Base-by-base conservation (phyloP, 345 rosid species). In the Noccaea bulbosa region DNA sequence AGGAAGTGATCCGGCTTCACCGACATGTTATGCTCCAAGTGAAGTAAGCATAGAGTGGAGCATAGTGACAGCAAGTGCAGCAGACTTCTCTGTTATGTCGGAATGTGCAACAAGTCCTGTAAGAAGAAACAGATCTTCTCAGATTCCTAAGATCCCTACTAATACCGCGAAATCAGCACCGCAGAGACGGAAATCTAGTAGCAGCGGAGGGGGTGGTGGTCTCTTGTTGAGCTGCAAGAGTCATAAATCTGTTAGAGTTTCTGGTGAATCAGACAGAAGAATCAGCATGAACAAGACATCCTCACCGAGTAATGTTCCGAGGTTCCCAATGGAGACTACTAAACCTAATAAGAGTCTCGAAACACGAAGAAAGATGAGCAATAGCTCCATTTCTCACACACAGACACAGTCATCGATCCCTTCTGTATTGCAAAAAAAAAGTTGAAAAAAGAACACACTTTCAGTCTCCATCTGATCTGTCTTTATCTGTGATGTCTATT, bases 41-140 rank as follows among this genome's bases (percentile, higher is more conserved):
- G 98, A 93, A 74, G 96, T 83, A 24, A 90, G 97, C 75, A 82
- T 93, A 49, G 89, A 93, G 20, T 93, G 97, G 98, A 93, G 98
- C 44, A 88, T 90, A 3, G 86, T 88, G 45, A 93, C 98, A 2
- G 96, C 90, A 41, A 88, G 96, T 55, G 95, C 89, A 3, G 96
- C 89, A 5, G 98, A 87, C 71, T 80, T 79, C 77, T 86, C 96
- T 6, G 83, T 67, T 20, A 67, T 82, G 76, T 87, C 93, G 0
- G 96, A 92, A 56, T 81, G 73, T 39, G 93, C 86, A 70, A 76
- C 79, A 49, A 76, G 79, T 66, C 79, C 79, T 47, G 44, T 79
- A 14, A 67, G 72, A 61, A 77, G 80, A 71, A 76, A 73, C 37
- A 53, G 81, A 2, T 14, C 69, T 32, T 69, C 38, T 40, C 77